Evolutionary conservation across 2,329 filamentous ascomycete species (phyloP), one percentile per base, ranked within the genome.

Genomic region (Talaromyces verruculosus): DNA sequence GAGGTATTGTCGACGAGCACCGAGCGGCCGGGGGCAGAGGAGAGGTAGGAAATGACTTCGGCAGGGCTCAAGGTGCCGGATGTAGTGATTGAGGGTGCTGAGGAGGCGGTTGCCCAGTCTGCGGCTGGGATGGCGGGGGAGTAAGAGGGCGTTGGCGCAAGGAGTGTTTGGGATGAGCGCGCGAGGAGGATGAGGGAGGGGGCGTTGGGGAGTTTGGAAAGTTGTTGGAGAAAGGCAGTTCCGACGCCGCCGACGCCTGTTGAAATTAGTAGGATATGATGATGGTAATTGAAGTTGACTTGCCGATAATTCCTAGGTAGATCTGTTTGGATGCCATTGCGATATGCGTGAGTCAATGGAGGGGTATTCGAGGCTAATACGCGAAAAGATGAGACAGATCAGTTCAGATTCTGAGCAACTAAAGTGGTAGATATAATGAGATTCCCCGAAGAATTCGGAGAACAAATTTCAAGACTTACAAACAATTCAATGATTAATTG

Each of bases 1-100:
- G 91, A 96, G 62, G 95, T 99, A 83, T 98, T 98, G 85, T 99
- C 95, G 70, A 99, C 89, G 35, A 99, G 84, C 53, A 99, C 84
- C 51, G 90, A 88, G 76, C 91, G 91, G 67, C 88, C 87, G 2
- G 93, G 92, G 0, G 92, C 91, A 51, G 86, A 85, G 67, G 88
- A 86, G 55, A 99, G 89, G 79, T 92, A 96, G 39, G 90, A 87
- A 70, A 89, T 87, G 45, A 96, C 85, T 72, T 94, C 85, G 51
- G 89, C 78, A 55, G 92, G 84, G 43, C 86, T 81, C 19, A 91
- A 85, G 10, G 78, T 71, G 28, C 75, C 77, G 6, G 74, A 73
- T 65, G 77, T 78, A 67, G 72, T 78, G 63, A 92, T 86, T 2
- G 88, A 81, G 69, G 88, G 87, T 33, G 84, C 82, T 25, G 90